Conservation (phyloP, 257 asterid species). For the Solanum clarkiae region DNA sequence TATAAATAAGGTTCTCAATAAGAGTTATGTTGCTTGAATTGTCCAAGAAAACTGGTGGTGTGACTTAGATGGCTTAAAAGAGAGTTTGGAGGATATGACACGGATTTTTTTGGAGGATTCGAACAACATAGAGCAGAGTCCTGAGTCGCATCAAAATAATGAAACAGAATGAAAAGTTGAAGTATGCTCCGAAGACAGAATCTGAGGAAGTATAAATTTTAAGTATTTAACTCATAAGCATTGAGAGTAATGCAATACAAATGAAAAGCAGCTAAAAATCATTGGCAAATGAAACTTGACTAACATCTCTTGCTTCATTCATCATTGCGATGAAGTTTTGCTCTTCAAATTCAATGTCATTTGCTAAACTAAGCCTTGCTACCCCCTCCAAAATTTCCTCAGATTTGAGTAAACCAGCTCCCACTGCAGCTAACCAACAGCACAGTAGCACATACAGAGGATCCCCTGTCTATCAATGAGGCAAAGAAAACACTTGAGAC, state of each 20-base stretch:
- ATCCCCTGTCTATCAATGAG: conserved; percentile 55
- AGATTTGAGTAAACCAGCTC: conserved; percentile 87
- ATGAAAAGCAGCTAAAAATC: neutral
- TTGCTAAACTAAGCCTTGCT: conserved; percentile 76
- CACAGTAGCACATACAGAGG: conserved; percentile 75
- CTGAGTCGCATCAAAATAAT: neutral
- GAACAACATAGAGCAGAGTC: neutral
- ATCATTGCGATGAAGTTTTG: conserved; percentile 68
- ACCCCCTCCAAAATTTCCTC: conserved; percentile 96
- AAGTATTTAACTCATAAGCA: neutral
- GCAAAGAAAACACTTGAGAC: neutral
- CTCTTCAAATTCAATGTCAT: conserved; percentile 92
- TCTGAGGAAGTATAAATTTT: neutral
- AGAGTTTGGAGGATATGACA: neutral
- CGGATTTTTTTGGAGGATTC: neutral
- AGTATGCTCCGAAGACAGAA: neutral
- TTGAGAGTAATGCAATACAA: neutral
- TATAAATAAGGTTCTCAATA: neutral
- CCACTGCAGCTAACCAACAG: conserved; percentile 94
- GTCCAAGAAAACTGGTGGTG: neutral
- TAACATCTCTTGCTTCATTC: conserved; percentile 84
- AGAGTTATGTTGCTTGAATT: neutral
- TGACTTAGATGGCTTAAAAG: neutral
- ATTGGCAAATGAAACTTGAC: neutral
- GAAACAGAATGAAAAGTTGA: neutral